These are phyloP conservation scores for Pichia inconspicua DNA, from an alignment of 1,139 yeast genomes.

Conservation along the genomic window DNA sequence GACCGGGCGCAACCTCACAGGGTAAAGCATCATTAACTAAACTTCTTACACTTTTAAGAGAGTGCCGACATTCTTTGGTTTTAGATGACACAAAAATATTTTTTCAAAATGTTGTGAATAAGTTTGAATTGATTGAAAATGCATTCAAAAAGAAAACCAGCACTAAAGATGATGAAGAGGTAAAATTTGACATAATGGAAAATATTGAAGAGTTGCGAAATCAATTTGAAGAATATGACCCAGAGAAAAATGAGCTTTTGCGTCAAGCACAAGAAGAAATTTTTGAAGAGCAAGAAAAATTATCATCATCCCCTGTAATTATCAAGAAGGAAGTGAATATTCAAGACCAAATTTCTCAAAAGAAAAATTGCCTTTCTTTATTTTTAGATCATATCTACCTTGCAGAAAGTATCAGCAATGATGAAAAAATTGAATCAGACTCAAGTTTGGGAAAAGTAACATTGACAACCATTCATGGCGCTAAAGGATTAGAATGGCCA, in stretches of 20 bases:
- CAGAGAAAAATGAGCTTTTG: conserved; percentile 19
- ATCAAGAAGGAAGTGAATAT: background rate
- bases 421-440: conserved; percentile 4
- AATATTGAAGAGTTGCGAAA: conserved; percentile 24
- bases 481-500: conserved; percentile 95
- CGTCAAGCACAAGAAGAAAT: conserved; percentile 17
- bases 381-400: conserved; percentile 58
- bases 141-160: conserved; percentile 20
- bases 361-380: conserved; percentile 32
- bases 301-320: background rate
- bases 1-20: conserved; percentile 14
- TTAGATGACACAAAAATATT: background rate
- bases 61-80: background rate
- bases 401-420: conserved; percentile 29
- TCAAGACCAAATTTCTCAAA: background rate
- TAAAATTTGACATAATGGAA: conserved; percentile 20
- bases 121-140: conserved; percentile 12
- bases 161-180: conserved; percentile 17
- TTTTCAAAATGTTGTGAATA: background rate
- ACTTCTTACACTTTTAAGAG: conserved; percentile 30
- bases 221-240: conserved; percentile 22
- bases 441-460: conserved; percentile 26
- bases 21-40: conserved; percentile 20
- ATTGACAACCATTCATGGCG: conserved; percentile 70
- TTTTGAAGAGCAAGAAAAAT: conserved; percentile 1